Percentiles rank a stretch among this genome's conserved stretches.
phyloP scores from a whole-genome alignment of 164 flowering plant genomes.

The Litsea cubeba region DNA sequence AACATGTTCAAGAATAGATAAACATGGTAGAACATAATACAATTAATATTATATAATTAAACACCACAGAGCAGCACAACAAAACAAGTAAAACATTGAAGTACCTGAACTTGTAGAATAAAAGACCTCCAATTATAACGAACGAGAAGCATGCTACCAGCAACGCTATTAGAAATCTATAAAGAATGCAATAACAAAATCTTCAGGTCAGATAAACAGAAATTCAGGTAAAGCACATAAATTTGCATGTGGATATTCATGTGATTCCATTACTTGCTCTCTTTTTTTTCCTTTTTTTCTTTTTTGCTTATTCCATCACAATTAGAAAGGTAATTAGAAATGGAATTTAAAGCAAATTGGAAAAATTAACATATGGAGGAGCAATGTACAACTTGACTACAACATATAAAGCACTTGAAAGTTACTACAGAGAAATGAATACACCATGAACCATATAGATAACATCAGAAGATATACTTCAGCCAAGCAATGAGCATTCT shows the following conservation, averaged over 20 bases:
- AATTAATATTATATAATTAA: background rate
- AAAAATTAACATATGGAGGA: too few relatives aligned
- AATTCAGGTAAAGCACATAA: background rate
- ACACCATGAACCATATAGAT: too few relatives aligned
- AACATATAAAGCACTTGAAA: too few relatives aligned
- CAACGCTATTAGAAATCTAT: conserved; percentile 74
- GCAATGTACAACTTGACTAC: too few relatives aligned
- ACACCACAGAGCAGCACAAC: background rate
- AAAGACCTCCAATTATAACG: conserved; percentile 82
- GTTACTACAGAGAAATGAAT: too few relatives aligned
- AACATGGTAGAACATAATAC: background rate
- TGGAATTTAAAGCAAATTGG: too few relatives aligned
- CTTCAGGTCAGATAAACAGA: conserved; percentile 8
- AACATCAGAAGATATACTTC: too few relatives aligned
- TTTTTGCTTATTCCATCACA: too few relatives aligned
- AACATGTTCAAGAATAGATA: background rate
- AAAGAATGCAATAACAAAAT: conserved; percentile 9
- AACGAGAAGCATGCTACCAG: conserved; percentile 84
- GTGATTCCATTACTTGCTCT: background rate
- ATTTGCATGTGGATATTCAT: background rate
- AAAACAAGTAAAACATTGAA: conserved; percentile 6
- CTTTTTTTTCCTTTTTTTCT: too few relatives aligned
- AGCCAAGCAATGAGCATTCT: too few relatives aligned
- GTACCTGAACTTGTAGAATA: conserved; percentile 88
- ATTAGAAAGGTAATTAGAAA: too few relatives aligned